These are phyloP conservation scores for Paradendryphiella salina DNA, from an alignment of 2,329 filamentous ascomycete genomes.

Conservation along the genomic window DNA sequence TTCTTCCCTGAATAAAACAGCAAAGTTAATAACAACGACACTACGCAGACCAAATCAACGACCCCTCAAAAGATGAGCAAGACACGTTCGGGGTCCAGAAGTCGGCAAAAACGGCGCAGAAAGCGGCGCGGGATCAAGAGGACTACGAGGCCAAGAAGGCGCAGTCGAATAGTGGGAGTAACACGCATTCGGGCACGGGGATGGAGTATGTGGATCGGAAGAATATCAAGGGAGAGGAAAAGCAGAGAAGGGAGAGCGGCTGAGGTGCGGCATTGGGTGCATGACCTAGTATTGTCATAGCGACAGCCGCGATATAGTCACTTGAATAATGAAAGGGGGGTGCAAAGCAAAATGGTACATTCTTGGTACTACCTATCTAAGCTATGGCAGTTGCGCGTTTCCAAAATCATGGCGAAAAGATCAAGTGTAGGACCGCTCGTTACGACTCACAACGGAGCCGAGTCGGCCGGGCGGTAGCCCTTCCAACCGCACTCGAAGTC, in stretches of 20 bases:
- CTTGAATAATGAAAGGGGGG: not conserved
- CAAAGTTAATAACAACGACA: not conserved
- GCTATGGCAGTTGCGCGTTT: not conserved
- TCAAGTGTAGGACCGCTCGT: too few relatives aligned
- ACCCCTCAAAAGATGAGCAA: not conserved
- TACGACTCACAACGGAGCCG: too few relatives aligned
- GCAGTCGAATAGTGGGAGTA: constrained; percentile 1
- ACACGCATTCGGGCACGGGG: not conserved
- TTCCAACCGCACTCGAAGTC: constrained; percentile 9
- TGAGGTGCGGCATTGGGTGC: not conserved
- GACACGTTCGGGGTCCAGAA: not conserved
- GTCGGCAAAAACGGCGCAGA: not conserved
- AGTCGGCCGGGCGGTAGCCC: not conserved
- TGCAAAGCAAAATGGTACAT: not conserved
- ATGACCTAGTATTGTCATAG: not conserved
- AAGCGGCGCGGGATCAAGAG: not conserved
- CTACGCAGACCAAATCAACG: not conserved
- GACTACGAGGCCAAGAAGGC: not conserved
- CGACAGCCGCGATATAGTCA: accelerated
- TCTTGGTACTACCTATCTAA: not conserved
- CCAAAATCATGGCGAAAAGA: not conserved
- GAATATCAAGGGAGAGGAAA: not conserved
- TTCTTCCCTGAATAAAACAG: too few relatives aligned
- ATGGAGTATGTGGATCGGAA: not conserved
- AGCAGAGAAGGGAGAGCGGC: not conserved